These are phyloP conservation scores for Xanthoceras sorbifolium DNA, from an alignment of 345 rosid genomes.

Conservation along the genomic window DNA sequence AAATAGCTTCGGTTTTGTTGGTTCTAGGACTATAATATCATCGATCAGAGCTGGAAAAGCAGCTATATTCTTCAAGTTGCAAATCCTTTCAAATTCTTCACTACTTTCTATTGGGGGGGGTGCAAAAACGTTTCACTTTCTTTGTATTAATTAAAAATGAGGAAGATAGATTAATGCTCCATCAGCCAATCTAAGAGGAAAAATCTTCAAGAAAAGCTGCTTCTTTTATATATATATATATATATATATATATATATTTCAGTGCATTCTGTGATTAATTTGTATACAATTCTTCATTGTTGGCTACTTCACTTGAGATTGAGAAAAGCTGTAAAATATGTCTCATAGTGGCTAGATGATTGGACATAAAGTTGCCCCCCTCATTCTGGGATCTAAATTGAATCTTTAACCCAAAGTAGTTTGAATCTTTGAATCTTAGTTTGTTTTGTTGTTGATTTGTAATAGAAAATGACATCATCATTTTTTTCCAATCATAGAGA, in stretches of 20 bases:
- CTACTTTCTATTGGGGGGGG: background rate
- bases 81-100: background rate
- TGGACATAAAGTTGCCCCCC: background rate
- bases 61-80: background rate
- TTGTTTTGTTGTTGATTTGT: background rate
- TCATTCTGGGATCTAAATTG: constrained; percentile 8
- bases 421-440: background rate
- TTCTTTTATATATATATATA: background rate
- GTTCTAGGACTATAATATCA: background rate
- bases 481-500: background rate
- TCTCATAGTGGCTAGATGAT: background rate
- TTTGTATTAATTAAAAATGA: background rate
- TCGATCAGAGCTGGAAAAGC: background rate
- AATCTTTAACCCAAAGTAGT: constrained; percentile 17
- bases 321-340: background rate
- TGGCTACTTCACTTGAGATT: background rate
- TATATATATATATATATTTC: too few species aligned
- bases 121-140: background rate
- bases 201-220: background rate
- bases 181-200: background rate
- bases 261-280: background rate
- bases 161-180: background rate
- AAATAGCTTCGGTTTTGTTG: background rate
- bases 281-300: background rate
- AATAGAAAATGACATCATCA: background rate